Evolutionary conservation across 225 moss, liverwort and hornwort genomes (phyloP), one percentile per base, ranked within the genome.

Genomic region (Ulota crispa): DNA sequence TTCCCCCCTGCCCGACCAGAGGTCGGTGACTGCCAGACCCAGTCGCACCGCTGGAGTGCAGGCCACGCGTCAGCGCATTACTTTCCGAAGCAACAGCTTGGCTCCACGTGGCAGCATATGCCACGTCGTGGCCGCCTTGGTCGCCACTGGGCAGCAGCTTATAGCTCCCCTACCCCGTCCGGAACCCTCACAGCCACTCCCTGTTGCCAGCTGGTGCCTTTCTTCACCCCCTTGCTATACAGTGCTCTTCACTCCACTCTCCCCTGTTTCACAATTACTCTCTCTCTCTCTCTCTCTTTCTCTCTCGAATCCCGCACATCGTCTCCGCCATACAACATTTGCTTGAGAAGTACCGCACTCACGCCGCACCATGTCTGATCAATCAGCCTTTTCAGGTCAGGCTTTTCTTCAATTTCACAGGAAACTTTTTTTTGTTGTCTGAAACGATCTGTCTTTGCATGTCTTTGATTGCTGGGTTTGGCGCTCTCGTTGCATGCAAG

Each of bases 11-110:
- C 7, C 37, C 80, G 80, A 80, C 80, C 80, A 72, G 27, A 36
- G 80, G 80, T 80, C 72, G 80, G 80, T 80, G 80, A 20, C 80
- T 57, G 45, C 0, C 68, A 36, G 71, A 80, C 80, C 36, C 0
- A 21, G 80, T 72, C 72, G 27, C 63, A n/a, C 8, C 7, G 18
- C 80, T 62, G 79, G 23, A 8, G 59, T 9, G 2, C 24, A 30
- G 7, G 15, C 63, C 80, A 80, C 80, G 80, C 72, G 80, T 80
- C 80, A 6, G 8, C 0, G 3, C 1, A 13, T 20, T 37, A 26
- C 50, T 27, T 4, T 70, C 20, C 19, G 3, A 0, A 0, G 19
- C 61, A 61, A 34, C 50, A 1, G 0, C 0, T 6, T 0, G 28
- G 0, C 9, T 72, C 80, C 80, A 80, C 72, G 72, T 80, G 36